phyloP scores from a whole-genome alignment of 768 basidiomycete species.

The Russula griseocarnosa region DNA sequence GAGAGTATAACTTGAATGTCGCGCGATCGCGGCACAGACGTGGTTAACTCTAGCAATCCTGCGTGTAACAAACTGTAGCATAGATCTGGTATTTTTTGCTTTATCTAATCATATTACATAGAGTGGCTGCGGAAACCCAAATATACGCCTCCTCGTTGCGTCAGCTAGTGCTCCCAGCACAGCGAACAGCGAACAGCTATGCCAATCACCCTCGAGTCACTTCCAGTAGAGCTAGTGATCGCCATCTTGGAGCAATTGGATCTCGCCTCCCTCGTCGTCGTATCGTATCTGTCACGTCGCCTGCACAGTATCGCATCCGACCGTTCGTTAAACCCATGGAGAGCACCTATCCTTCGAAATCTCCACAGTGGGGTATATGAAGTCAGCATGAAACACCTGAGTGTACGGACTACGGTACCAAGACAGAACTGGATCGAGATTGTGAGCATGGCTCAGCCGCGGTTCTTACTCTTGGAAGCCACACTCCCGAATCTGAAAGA shows the following conservation, averaged over 20 bases:
- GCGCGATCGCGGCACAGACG: neutral
- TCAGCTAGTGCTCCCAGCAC: too few relatives aligned
- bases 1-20: constrained; percentile 11
- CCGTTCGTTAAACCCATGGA: constrained; percentile 69
- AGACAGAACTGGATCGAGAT: constrained; percentile 80
- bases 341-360: constrained; percentile 59
- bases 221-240: constrained; percentile 76
- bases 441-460: constrained; percentile 54
- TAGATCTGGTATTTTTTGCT: neutral
- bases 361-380: constrained; percentile 50
- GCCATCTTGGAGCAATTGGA: constrained; percentile 68
- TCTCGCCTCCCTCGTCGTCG: constrained; percentile 52
- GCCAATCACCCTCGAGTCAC: constrained; percentile 31
- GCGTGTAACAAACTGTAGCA: neutral
- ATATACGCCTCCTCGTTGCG: neutral
- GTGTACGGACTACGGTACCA: constrained; percentile 60
- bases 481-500: constrained; percentile 65
- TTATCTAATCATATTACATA: constrained; percentile 23
- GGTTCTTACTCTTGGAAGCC: constrained; percentile 62
- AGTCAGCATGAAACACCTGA: constrained; percentile 51
- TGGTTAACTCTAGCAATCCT: neutral
- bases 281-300: constrained; percentile 58
- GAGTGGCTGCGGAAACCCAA: neutral
- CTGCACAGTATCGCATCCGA: constrained; percentile 59
- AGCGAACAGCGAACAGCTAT: constrained; percentile 16